A percentile compares a stretch with the other conserved stretches of the same genome.
Conservation (phyloP, 169 alveolate genomes). For the Plasmodium yoelii region DNA sequence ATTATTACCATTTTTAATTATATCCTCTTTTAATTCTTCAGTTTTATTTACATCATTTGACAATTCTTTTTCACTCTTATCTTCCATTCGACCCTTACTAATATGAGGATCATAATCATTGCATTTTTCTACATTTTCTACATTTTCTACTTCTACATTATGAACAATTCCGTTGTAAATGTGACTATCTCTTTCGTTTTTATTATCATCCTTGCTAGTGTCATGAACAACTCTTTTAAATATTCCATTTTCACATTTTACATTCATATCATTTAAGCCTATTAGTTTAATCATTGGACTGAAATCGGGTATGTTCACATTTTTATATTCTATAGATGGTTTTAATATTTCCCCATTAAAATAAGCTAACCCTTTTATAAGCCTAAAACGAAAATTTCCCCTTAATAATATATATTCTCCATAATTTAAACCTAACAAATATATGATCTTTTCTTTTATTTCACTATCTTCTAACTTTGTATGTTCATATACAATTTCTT, state of each 20-base stretch:
- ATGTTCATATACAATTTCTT: slow-evolving; percentile 12
- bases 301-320: slow-evolving; percentile 52
- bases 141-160: neutral
- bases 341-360: slow-evolving; percentile 47
- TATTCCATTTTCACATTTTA: slow-evolving; percentile 23
- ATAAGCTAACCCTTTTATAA: slow-evolving; percentile 43
- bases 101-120: no score
- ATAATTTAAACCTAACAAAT: slow-evolving; percentile 71
- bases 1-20: slow-evolving; percentile 1
- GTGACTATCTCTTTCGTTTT: no score
- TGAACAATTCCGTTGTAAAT: no score
- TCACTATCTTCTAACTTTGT: slow-evolving; percentile 21
- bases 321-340: slow-evolving; percentile 46
- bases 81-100: neutral
- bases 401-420: slow-evolving; percentile 56
- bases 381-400: slow-evolving; percentile 69
- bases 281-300: slow-evolving; percentile 38
- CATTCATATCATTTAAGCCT: slow-evolving; percentile 30
- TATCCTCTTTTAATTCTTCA: neutral
- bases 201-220: no score
- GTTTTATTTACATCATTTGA: neutral
- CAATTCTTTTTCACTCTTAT: neutral
- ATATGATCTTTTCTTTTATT: slow-evolving; percentile 23
- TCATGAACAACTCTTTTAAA: neutral
- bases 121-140: neutral